Evolutionary conservation across 768 basidiomycete species (phyloP).

Genomic region (Brasilioporus rufonigricans): DNA sequence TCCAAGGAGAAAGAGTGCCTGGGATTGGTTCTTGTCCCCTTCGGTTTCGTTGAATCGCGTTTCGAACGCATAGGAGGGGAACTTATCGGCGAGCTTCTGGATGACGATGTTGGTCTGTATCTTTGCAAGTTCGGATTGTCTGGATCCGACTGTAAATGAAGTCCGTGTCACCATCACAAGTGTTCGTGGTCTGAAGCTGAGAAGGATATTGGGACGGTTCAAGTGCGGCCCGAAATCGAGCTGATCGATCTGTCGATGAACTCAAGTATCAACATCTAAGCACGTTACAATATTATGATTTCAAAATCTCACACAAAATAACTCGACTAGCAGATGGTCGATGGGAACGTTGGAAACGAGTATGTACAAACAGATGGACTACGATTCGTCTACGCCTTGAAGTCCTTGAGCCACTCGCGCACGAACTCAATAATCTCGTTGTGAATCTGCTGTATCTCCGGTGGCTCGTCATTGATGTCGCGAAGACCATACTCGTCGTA

Average conservation of each 20-base stretch:
- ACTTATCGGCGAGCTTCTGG: constrained; percentile 54
- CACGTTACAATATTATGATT: no score
- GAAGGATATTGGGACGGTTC: not conserved
- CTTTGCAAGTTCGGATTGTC: constrained; percentile 84
- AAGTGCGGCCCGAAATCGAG: not conserved
- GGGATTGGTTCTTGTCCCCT: constrained; percentile 88
- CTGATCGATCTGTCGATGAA: not conserved
- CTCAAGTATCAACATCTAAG: not conserved
- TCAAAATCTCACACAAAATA: not conserved
- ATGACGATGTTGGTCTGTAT: constrained; percentile 85
- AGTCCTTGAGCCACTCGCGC: constrained; percentile 62
- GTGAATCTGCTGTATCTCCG: constrained; percentile 78
- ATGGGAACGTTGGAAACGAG: not conserved
- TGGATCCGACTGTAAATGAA: constrained; percentile 76
- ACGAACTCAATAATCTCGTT: constrained; percentile 79
- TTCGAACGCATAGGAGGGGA: constrained; percentile 49
- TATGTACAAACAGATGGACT: not conserved
- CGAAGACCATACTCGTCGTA: constrained; percentile 71
- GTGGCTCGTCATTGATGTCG: constrained; percentile 63
- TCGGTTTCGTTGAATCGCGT: constrained; percentile 67
- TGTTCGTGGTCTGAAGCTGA: not conserved
- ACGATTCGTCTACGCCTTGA: constrained; percentile 17
- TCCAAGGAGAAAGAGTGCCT: constrained; percentile 84
- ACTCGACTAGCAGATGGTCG: not conserved
- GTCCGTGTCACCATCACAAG: constrained; percentile 30